These are phyloP conservation scores for Tritrichomonas foetus DNA, from an alignment of 208 protist species.

Conservation along the genomic window DNA sequence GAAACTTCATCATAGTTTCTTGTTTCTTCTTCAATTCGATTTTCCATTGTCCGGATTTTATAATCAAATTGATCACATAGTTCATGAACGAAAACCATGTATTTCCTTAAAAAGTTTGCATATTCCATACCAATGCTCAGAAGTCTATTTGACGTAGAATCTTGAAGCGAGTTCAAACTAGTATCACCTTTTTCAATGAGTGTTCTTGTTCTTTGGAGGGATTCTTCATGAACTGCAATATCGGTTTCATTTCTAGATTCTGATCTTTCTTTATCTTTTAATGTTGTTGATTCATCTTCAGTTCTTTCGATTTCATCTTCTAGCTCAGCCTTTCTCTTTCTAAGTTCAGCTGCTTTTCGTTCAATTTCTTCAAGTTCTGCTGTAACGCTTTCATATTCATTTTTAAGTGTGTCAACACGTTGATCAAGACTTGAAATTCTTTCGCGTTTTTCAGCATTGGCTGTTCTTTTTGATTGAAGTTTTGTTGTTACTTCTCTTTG, in stretches of 20 bases:
- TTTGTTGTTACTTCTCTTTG: background rate
- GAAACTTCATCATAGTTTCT: background rate
- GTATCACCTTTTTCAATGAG: background rate
- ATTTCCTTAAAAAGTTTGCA: background rate
- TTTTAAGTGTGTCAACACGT: background rate
- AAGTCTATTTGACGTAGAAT: background rate
- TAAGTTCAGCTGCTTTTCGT: background rate
- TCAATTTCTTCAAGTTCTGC: background rate
- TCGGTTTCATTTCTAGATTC: slow-evolving; percentile 30
- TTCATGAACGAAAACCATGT: background rate
- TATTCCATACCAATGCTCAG: background rate
- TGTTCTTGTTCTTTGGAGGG: background rate
- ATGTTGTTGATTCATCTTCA: background rate
- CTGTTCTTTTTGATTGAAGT: background rate
- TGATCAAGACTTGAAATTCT: background rate
- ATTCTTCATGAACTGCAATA: background rate
- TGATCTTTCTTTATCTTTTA: background rate
- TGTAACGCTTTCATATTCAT: background rate
- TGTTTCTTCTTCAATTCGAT: background rate
- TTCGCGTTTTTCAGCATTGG: background rate
- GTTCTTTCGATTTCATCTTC: background rate
- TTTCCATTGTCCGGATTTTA: background rate
- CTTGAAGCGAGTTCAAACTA: background rate
- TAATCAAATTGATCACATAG: background rate
- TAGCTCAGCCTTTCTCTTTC: background rate